Percentiles rank a stretch among this genome's conserved stretches.
Conservation (phyloP, 805 yeast species). For the Candida montana region DNA sequence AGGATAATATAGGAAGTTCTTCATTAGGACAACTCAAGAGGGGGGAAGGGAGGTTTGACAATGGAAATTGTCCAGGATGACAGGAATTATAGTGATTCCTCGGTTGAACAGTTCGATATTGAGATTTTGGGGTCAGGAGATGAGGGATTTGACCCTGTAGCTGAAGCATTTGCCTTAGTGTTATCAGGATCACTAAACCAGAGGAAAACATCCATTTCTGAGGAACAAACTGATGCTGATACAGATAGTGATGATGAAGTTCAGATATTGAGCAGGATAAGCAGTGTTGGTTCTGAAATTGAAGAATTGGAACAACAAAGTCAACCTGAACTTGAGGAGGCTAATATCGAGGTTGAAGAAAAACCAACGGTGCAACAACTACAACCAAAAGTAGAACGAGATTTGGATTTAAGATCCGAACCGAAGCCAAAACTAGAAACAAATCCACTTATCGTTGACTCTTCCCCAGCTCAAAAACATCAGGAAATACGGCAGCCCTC, state of each 20-base stretch:
- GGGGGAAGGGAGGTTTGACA: not conserved
- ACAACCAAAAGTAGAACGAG: too few relatives aligned
- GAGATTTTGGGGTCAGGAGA: conserved; percentile 20
- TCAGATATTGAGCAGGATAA: not conserved
- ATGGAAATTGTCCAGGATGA: not conserved
- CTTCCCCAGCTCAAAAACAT: not conserved
- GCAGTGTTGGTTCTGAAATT: not conserved
- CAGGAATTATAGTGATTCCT: conserved; percentile 2
- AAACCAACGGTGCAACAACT: not conserved
- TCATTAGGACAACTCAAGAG: too few relatives aligned
- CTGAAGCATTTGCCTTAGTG: not conserved
- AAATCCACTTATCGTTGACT: too few relatives aligned
- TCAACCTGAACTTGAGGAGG: too few relatives aligned
- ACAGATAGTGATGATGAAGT: conserved; percentile 1
- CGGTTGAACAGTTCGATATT: conserved; percentile 8
- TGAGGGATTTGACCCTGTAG: conserved; percentile 7
- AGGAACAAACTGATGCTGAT: not conserved
- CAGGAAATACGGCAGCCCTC: not conserved
- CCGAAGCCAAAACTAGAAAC: too few relatives aligned
- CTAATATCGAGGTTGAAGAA: too few relatives aligned
- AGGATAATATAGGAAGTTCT: too few relatives aligned
- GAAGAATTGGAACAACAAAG: too few relatives aligned
- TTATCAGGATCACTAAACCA: not conserved
- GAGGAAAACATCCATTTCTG: not conserved
- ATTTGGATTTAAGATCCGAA: too few relatives aligned